Evolutionary conservation across 805 yeast genomes (phyloP).

Genomic region (Candida boleticola): DNA sequence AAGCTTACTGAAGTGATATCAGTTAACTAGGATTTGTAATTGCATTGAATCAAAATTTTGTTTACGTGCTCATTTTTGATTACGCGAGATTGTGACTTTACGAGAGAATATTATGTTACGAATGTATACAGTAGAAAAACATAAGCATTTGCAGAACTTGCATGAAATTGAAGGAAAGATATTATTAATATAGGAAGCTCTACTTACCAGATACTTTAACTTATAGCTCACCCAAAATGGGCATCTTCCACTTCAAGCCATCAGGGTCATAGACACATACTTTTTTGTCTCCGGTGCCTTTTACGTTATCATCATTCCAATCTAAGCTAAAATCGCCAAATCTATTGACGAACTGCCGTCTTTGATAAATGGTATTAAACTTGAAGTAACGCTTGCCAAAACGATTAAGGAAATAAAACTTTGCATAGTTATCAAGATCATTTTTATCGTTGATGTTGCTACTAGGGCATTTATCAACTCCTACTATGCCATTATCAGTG

Average conservation of each 20-base stretch:
- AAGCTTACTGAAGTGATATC: no score
- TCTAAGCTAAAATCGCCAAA: constrained; percentile 39
- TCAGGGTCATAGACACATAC: constrained; percentile 32
- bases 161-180: no score
- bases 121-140: no score
- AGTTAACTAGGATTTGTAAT: no score
- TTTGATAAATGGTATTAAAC: constrained; percentile 40
- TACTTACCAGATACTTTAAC: background rate
- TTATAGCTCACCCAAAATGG: constrained; percentile 34
- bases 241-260: constrained; percentile 44
- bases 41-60: no score
- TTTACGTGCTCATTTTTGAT: no score
- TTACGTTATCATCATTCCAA: constrained; percentile 15
- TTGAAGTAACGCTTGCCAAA: constrained; percentile 33
- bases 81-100: no score
- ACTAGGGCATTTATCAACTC: no score
- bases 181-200: background rate
- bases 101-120: no score
- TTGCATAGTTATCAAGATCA: constrained; percentile 13
- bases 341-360: constrained; percentile 39
- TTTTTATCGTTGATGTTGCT: background rate
- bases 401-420: constrained; percentile 32
- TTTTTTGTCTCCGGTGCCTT: constrained; percentile 12
- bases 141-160: no score
- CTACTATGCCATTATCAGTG: no score